Evolutionary conservation across 2,329 filamentous ascomycete species (phyloP), one percentile per base, ranked within the genome.

Genomic region (Penicillium brasilianum): DNA sequence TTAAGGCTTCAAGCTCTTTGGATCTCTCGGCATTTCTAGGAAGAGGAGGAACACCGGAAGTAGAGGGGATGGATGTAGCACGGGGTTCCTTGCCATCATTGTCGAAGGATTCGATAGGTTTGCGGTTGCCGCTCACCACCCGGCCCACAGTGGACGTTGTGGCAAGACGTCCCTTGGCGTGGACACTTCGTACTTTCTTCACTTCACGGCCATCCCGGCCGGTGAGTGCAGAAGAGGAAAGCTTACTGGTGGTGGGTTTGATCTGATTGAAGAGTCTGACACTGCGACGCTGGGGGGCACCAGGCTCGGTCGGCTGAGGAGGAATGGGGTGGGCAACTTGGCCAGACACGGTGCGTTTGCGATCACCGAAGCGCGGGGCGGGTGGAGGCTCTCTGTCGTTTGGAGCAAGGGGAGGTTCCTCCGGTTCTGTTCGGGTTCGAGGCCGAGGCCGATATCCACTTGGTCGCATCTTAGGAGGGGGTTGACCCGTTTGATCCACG

Each of bases 321-420:
- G 80, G 52, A 81, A 80, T 63, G 77, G 85, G 52, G 85, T 79
- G 74, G 37, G 78, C 78, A 46, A 82, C 80, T 68, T 96, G 92
- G 4, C 94, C 94, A 43, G 94, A 97, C n/a, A 96, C 86, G 1
- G 93, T 97, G 68, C 94, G 88, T 79, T 97, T 98, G 74, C 93
- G 87, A 62, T 93, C 91, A 14, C 83, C 76, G 63, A 63, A 81
- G 67, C 64, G 78, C 57, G 72, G 68, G 53, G 70, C 72, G 55
- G 70, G 70, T 37, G 70, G 68, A 36, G 70, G 53, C 28, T 77
- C 75, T 54, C 70, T 71, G 36, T 77, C 72, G 16, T 68, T 63
- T 50, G 72, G 73, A n/a, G 66, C 67, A 28, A 71, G 43, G n/a
- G 66, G 48, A 63, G 58, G 80, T 70, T 79, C 81, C 72, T 77